Evolutionary conservation across 1,139 yeast genomes (phyloP), one percentile per base, ranked within the genome.

Genomic region (Lodderomyces orthopsilosis): DNA sequence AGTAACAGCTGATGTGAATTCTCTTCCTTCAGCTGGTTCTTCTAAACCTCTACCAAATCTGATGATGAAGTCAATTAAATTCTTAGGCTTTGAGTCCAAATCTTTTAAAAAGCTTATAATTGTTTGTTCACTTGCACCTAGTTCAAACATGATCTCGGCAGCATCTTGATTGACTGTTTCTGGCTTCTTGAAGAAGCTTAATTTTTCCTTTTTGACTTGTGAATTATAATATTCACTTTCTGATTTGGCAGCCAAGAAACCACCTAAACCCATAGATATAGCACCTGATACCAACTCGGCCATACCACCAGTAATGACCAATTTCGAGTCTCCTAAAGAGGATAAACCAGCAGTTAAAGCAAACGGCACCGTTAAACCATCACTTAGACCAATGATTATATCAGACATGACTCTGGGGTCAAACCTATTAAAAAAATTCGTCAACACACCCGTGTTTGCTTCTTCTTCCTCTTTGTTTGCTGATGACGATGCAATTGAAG

Each of bases 211-310:
- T 56, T 78, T 81, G 37, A 85, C 91, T 62, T 84, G 89, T 18
- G 84, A 73, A 45, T 70, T 68, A 62, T 83, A 84, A 61, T 81
- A 85, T 58, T 85, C 91, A 22, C 75, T 65, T 63, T 85, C 94
- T n/a, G 86, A 79, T 57, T 82, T 81, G 27, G 93, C 93, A 35
- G 93, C 94, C 50, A 85, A 69, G 59, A 75, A 85, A 14, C 94
- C 94, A 47, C 94, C 94, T 46, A 85, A 75, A 3, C 94, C 94
- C 94, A 85, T 85, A 19, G 91, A 84, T 35, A 85, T 85, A 37
- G 93, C 88, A 36, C 94, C 94, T 4, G 89, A 81, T 4, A 85
- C 87, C 56, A 85, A 70, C 62, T 85, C 94, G 3, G 93, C 93
- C 78, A 85, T 79, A 33, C 93, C 94, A 72, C 93, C 94, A 18